phyloP scores from a whole-genome alignment of 2,329 filamentous ascomycete genomes.

The Monosporascus sp. region DNA sequence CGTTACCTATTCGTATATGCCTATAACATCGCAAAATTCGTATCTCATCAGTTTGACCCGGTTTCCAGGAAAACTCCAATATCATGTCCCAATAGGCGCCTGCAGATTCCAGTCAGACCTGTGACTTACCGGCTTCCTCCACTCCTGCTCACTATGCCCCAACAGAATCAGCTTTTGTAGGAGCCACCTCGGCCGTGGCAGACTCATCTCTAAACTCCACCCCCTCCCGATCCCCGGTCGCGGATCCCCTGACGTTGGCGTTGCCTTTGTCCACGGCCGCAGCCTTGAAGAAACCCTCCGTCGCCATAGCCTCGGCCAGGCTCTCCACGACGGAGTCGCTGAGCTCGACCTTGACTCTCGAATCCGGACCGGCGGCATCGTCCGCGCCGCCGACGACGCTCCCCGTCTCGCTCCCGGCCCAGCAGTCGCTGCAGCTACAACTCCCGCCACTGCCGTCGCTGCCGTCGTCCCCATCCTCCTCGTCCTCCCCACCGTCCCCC shows the following conservation, averaged over 20 bases:
- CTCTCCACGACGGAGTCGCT: conserved; percentile 21
- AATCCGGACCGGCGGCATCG: conserved; percentile 1
- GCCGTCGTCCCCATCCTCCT: conserved; percentile 19
- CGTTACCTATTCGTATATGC: too few relatives aligned
- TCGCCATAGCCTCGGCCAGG: conserved; percentile 26
- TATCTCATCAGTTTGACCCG: too few relatives aligned
- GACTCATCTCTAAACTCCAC: too few relatives aligned
- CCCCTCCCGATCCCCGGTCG: too few relatives aligned
- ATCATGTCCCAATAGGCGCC: too few relatives aligned
- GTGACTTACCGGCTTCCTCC: too few relatives aligned
- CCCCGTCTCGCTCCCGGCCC: conserved; percentile 32
- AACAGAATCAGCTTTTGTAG: too few relatives aligned
- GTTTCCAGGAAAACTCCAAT: too few relatives aligned
- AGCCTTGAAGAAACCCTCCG: conserved; percentile 5
- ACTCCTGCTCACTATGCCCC: too few relatives aligned
- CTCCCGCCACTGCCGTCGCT: conserved; percentile 23
- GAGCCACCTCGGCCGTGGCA: too few relatives aligned
- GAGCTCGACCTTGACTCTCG: conserved; percentile 13
- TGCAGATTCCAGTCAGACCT: too few relatives aligned
- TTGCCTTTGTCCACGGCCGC: background rate
- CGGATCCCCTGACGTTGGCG: background rate
- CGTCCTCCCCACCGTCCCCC: conserved; percentile 11
- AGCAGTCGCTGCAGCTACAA: conserved; percentile 22
- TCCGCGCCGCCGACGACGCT: conserved; percentile 16
- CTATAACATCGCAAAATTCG: too few relatives aligned